A percentile compares a stretch with the other conserved stretches of the same genome.
phyloP scores from a whole-genome alignment of 345 rosid genomes.

The Populus simonii region DNA sequence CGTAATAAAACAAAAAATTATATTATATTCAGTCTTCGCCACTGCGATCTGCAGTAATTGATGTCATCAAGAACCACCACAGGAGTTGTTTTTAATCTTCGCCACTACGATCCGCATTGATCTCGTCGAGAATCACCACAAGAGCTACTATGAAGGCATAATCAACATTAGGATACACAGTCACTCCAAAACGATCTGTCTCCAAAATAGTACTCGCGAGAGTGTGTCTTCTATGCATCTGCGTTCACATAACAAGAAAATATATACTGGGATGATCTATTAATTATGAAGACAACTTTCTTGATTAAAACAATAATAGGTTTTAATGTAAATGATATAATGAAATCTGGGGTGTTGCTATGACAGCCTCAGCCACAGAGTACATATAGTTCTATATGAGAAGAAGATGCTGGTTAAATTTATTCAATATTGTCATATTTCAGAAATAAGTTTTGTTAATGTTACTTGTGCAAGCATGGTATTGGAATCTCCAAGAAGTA shows the following conservation, averaged over 20 bases:
- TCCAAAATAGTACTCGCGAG: slow-evolving; percentile 22
- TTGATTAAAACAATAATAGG: not conserved
- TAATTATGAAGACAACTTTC: not conserved
- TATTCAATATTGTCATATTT: no score
- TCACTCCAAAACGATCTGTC: slow-evolving; percentile 22
- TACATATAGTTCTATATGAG: no score
- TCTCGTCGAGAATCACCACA: slow-evolving; percentile 35
- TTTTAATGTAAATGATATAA: no score
- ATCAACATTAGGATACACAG: slow-evolving; percentile 38
- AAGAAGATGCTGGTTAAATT: no score
- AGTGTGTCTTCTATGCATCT: slow-evolving; percentile 39
- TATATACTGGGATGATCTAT: not conserved
- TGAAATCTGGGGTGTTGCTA: no score
- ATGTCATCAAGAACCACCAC: slow-evolving; percentile 36
- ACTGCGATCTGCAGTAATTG: slow-evolving; percentile 18
- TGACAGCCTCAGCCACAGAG: no score
- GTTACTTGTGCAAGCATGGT: slow-evolving; percentile 38
- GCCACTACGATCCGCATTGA: slow-evolving; percentile 27
- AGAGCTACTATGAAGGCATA: slow-evolving; percentile 37
- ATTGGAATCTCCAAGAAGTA: slow-evolving; percentile 25
- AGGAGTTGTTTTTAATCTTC: slow-evolving; percentile 16
- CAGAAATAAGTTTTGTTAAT: no score
- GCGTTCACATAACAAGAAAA: not conserved
- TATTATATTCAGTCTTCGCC: not conserved
- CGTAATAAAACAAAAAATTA: not conserved